phyloP scores from a whole-genome alignment of 1,284 basidiomycete genomes.

The Mycosarcoma mackinlayi region DNA sequence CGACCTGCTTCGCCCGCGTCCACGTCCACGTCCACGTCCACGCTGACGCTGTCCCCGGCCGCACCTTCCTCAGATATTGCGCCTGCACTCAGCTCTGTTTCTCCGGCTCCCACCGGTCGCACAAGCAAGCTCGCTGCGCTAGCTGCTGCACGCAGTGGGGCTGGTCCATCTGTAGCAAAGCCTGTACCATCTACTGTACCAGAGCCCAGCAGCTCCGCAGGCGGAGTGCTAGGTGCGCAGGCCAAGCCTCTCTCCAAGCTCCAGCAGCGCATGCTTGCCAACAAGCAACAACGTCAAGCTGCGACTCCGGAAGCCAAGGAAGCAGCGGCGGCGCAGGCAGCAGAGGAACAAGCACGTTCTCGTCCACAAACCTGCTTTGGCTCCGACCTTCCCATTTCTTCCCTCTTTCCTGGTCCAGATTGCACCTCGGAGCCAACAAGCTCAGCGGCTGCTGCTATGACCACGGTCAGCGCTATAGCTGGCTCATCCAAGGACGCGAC shows the following conservation, averaged over 20 bases:
- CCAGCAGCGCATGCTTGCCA: conserved; percentile 71
- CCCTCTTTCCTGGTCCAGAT: conserved; percentile 49
- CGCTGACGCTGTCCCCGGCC: conserved; percentile 5
- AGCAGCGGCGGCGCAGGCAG: conserved; percentile 33
- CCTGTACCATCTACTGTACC: conserved; percentile 9
- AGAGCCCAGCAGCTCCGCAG: conserved; percentile 67
- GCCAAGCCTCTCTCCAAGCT: conserved; percentile 72
- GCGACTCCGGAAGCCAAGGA: conserved; percentile 35
- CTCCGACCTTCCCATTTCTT: conserved; percentile 38
- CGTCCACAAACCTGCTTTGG: conserved; percentile 42
- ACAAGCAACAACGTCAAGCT: conserved; percentile 32
- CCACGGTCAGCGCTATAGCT: conserved; percentile 25
- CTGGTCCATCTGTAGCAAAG: conserved; percentile 11
- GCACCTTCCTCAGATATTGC: conserved; percentile 1
- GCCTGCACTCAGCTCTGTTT: conserved; percentile 7
- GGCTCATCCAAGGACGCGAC: conserved; percentile 14
- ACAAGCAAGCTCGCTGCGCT: conserved; percentile 59
- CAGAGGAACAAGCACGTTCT: conserved; percentile 31
- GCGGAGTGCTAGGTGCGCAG: conserved; percentile 69
- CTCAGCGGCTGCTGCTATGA: conserved; percentile 5
- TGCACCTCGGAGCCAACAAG: not conserved
- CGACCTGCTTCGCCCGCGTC: conserved; percentile 22
- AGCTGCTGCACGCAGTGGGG: conserved; percentile 43
- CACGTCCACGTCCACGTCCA: conserved; percentile 16
- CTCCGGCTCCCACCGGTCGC: conserved; percentile 11